A percentile compares a stretch with the other conserved stretches of the same genome.
phyloP scores from a whole-genome alignment of 805 yeast genomes.

The Candida cerambycidarum region DNA sequence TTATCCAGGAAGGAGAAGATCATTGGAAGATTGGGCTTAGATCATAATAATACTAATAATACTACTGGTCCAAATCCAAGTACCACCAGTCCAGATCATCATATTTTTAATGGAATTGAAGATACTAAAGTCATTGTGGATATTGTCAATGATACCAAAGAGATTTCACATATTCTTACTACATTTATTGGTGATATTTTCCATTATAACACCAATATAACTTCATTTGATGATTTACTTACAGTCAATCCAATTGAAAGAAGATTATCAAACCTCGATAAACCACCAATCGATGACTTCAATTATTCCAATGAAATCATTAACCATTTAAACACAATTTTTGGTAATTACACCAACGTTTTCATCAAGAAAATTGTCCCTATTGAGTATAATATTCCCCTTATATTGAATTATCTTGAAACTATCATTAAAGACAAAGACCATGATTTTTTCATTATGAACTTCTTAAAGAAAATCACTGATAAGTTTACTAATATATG shows the following conservation, averaged over 20 bases:
- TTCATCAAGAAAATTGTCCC: slow-evolving; percentile 39
- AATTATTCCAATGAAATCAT: slow-evolving; percentile 50
- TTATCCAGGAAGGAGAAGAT: slow-evolving; percentile 32
- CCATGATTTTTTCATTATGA: slow-evolving; percentile 61
- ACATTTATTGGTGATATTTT: slow-evolving; percentile 41
- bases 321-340: slow-evolving; percentile 46
- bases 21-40: slow-evolving; percentile 13
- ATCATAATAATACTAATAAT: slow-evolving; percentile 6
- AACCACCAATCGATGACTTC: slow-evolving; percentile 28
- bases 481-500: slow-evolving; percentile 55
- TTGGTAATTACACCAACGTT: slow-evolving; percentile 40
- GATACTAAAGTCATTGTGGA: slow-evolving; percentile 36
- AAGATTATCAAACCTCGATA: slow-evolving; percentile 31
- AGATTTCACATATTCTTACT: slow-evolving; percentile 37
- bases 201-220: slow-evolving; percentile 35
- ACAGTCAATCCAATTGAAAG: slow-evolving; percentile 25
- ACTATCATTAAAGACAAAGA: slow-evolving; percentile 40
- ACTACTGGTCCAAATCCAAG: background rate
- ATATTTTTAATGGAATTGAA: slow-evolving; percentile 21
- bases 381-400: slow-evolving; percentile 33
- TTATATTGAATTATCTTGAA: slow-evolving; percentile 31
- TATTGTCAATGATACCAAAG: slow-evolving; percentile 34
- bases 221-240: slow-evolving; percentile 32
- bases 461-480: slow-evolving; percentile 49
- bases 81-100: background rate